phyloP scores from a whole-genome alignment of 2,329 filamentous ascomycete genomes.

The Botrytis medusae region DNA sequence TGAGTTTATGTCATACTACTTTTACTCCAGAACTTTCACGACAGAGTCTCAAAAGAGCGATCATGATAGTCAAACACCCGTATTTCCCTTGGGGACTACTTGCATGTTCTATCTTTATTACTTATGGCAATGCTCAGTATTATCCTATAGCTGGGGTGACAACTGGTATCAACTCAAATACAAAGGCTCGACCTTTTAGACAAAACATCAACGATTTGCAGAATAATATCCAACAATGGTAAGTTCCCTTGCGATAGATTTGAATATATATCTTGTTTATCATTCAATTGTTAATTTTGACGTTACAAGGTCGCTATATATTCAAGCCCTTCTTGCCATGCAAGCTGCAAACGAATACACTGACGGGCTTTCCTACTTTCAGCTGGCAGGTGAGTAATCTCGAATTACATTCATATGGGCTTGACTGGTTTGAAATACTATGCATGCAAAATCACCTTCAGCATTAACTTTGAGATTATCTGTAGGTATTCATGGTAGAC shows the following conservation, averaged over 20 bases:
- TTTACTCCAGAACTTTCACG: background rate
- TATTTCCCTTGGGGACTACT: background rate
- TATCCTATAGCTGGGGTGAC: constrained; percentile 28
- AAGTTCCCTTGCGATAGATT: constrained; percentile 4
- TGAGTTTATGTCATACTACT: background rate
- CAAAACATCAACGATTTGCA: constrained; percentile 33
- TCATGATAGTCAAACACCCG: constrained; percentile 1
- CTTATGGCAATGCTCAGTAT: constrained; percentile 13
- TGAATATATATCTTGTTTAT: constrained; percentile 17
- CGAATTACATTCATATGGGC: background rate
- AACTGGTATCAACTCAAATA: constrained; percentile 26
- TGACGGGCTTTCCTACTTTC: constrained; percentile 31
- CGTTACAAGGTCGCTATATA: constrained; percentile 30
- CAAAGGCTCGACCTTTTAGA: constrained; percentile 30
- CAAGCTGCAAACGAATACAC: constrained; percentile 28
- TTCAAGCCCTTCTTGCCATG: constrained; percentile 24
- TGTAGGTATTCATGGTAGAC: constrained; percentile 31
- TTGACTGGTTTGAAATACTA: background rate
- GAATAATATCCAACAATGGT: constrained; percentile 25
- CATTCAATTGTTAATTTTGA: constrained; percentile 11
- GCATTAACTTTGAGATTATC: background rate
- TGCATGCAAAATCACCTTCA: background rate
- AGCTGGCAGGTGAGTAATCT: constrained; percentile 30
- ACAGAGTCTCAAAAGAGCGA: background rate
- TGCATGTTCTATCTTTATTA: background rate